These are phyloP conservation scores for Panaeolus papilionaceus DNA, from an alignment of 768 basidiomycete species.

Conservation along the genomic window DNA sequence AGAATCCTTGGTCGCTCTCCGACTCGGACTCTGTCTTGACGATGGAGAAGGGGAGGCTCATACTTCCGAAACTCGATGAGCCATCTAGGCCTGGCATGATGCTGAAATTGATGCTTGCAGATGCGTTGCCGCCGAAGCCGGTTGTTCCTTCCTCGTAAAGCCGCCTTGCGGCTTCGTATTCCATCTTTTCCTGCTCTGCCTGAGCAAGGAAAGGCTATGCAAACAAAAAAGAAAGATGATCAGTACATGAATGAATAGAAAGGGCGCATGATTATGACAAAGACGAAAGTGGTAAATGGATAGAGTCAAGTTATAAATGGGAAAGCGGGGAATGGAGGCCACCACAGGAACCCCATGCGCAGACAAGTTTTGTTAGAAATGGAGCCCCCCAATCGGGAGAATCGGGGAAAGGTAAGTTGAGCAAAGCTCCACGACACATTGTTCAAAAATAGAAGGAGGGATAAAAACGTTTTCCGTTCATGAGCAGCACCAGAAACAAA, in stretches of 20 bases:
- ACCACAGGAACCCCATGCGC: slow-evolving; percentile 5
- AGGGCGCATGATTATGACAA: not conserved
- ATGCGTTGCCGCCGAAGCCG: slow-evolving; percentile 47
- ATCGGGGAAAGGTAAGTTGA: not conserved
- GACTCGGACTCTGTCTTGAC: slow-evolving; percentile 71
- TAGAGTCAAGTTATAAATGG: not conserved
- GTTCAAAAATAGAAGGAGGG: slow-evolving; percentile 12
- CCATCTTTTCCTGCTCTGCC: slow-evolving; percentile 94
- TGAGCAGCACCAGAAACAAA: not conserved
- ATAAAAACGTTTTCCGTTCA: slow-evolving; percentile 11
- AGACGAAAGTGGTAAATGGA: not conserved
- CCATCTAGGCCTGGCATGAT: slow-evolving; percentile 59
- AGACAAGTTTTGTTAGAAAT: slow-evolving; percentile 11
- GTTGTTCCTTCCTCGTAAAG: slow-evolving; percentile 86
- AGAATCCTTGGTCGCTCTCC: slow-evolving; percentile 66
- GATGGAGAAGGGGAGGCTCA: slow-evolving; percentile 64
- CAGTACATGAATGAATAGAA: slow-evolving; percentile 23
- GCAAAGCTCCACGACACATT: not conserved
- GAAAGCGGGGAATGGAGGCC: slow-evolving; percentile 5
- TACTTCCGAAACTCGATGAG: slow-evolving; percentile 3
- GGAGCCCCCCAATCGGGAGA: slow-evolving; percentile 12
- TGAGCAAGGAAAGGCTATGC: slow-evolving; percentile 88
- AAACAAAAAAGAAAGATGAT: slow-evolving; percentile 16
- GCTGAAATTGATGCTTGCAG: slow-evolving; percentile 76
- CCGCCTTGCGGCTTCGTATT: slow-evolving; percentile 86